These are phyloP conservation scores for Helichrysum umbraculigerum DNA, from an alignment of 129 eudicot species.

Conservation along the genomic window DNA sequence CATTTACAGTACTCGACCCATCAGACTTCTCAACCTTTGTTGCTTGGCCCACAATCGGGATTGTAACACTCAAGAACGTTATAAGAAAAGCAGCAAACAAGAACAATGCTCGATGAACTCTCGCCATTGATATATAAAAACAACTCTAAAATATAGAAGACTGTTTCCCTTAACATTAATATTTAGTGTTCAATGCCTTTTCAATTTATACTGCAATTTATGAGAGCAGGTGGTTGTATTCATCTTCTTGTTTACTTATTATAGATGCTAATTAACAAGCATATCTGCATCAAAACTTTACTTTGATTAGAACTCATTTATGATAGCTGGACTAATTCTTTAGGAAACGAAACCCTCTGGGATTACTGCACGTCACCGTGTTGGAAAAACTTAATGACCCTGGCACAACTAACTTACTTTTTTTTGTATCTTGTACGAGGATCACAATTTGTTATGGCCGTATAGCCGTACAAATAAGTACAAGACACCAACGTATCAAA, in stretches of 20 bases:
- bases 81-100: conserved; percentile 23
- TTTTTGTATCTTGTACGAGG: conserved; percentile 17
- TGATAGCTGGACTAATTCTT: conserved; percentile 12
- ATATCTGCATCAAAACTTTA: conserved; percentile 28
- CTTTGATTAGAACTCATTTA: conserved; percentile 34
- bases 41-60: not conserved
- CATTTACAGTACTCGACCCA: not conserved
- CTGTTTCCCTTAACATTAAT: not conserved
- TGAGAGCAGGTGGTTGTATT: conserved; percentile 5
- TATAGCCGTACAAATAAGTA: not conserved
- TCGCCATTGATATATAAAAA: conserved; percentile 27
- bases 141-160: not conserved
- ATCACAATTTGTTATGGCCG: not conserved
- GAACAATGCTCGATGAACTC: conserved; percentile 14
- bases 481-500: not conserved
- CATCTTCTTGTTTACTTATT: conserved; percentile 20
- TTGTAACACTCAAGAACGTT: conserved; percentile 23
- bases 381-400: conserved; percentile 6
- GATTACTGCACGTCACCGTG: not conserved
- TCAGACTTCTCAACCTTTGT: not conserved
- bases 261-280: conserved; percentile 17
- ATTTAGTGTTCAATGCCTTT: not conserved
- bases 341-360: conserved; percentile 4
- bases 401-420: conserved; percentile 1
- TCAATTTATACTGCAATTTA: conserved; percentile 26